phyloP scores from a whole-genome alignment of 129 eudicot species.

The Flaveria linearis region DNA sequence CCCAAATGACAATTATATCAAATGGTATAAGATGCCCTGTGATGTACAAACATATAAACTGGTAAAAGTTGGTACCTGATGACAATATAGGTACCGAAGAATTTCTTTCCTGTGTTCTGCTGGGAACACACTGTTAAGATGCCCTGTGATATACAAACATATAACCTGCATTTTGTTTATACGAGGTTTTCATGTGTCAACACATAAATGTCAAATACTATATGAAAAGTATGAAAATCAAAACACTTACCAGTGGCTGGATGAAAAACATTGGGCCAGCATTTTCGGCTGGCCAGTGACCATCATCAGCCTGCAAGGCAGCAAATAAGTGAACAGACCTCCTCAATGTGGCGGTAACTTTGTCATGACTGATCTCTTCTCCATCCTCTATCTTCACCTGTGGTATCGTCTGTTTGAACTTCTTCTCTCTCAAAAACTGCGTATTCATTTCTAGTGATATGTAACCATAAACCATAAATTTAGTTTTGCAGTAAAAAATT shows the following conservation, averaged over 20 bases:
- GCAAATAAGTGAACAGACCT: slow-evolving; percentile 53
- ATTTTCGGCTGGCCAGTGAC: slow-evolving; percentile 88
- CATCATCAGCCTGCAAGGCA: slow-evolving; percentile 67
- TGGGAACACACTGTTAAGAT: slow-evolving; percentile 50
- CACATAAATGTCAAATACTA: no score
- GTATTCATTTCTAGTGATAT: not conserved
- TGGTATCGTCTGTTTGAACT: slow-evolving; percentile 53
- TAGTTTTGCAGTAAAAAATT: not conserved
- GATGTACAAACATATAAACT: no score
- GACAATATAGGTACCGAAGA: slow-evolving; percentile 54
- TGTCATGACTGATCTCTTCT: slow-evolving; percentile 55
- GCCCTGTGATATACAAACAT: slow-evolving; percentile 65
- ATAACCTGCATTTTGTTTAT: slow-evolving; percentile 49
- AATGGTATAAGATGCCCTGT: no score
- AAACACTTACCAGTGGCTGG: slow-evolving; percentile 52
- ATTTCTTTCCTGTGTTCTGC: slow-evolving; percentile 52
- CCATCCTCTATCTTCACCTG: slow-evolving; percentile 62
- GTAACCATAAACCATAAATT: not conserved
- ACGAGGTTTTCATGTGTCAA: no score
- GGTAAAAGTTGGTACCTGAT: slow-evolving; percentile 42
- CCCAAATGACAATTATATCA: not conserved
- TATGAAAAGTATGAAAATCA: not conserved
- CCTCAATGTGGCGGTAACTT: slow-evolving; percentile 43
- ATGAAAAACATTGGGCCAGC: slow-evolving; percentile 68
- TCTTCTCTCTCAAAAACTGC: slow-evolving; percentile 65